Base-by-base conservation (phyloP, 2,329 filamentous ascomycete genomes). In the Ustulina deusta region DNA sequence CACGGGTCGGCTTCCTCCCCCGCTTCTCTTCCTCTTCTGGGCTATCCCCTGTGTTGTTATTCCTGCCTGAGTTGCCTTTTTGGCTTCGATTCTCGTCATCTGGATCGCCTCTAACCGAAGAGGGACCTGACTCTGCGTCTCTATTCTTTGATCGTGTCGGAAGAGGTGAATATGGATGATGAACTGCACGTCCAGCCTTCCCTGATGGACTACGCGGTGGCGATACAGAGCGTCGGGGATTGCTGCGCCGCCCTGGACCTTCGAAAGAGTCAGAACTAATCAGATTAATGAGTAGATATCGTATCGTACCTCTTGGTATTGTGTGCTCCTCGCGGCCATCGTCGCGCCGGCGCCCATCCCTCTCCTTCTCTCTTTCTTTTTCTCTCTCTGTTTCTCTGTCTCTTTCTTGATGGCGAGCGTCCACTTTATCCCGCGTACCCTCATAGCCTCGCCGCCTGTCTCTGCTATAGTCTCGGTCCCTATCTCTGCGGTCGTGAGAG, bases 391-490 rank as follows among this genome's bases (percentile, higher is more conserved):
- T 1, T n/a, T 68, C 61, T 49, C 54, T 61, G n/a, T 66, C 63
- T 44, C 51, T 66, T 27, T 71, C 63, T 25, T 63, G 25, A 6
- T 70, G 66, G 32, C 68, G 68, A 17, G 63, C 75, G 61, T 72
- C 68, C 36, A 40, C 22, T 20, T 61, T 71, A 32, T 63, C 69
- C 13, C 61, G 55, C 1, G 54, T 48, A 7, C 25, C 40, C n/a
- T 71, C 70, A 17, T 71, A n/a, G 15, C 67, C 72, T 36, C 72
- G 72, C 10, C 67, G 72, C 34, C 64, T 65, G 27, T 81, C 76
- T 71, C 79, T 69, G 20, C 84, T 82, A 62, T 81, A 76, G 70
- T 77, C 81, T 72, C 75, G 78, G 72, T 80, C 78, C 72, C 78
- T 73, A 57, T 79, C 74, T 71, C 81, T 73, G 57, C 81, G 73